Conservation (phyloP, 352 stramenopile genomes). For the Phytopythium sindhum region DNA sequence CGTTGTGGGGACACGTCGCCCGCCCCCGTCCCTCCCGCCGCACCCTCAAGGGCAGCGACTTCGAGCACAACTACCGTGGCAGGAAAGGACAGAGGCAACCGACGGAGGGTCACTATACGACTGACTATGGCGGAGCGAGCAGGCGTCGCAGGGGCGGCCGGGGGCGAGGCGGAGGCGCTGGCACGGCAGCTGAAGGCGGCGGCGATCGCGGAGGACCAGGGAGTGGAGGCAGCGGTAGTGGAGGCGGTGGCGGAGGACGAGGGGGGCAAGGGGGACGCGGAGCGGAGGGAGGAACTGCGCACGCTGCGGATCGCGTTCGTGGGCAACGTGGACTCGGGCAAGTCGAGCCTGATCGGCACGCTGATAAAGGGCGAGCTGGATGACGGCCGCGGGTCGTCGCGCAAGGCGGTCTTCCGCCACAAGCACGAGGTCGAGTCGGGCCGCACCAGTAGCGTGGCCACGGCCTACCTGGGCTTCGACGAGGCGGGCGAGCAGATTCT, state of each 20-base stretch:
- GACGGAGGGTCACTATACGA: background rate
- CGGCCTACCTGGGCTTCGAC: slow-evolving; percentile 83
- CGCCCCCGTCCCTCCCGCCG: background rate
- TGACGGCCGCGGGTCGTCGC: slow-evolving; percentile 91
- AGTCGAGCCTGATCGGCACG: slow-evolving; percentile 92
- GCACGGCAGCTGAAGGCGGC: slow-evolving; percentile 5
- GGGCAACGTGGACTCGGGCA: slow-evolving; percentile 91
- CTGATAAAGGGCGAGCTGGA: slow-evolving; percentile 95
- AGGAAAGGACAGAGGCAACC: background rate
- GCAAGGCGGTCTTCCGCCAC: slow-evolving; percentile 83
- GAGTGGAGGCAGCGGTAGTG: background rate
- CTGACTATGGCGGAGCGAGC: background rate
- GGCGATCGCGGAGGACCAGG: slow-evolving; percentile 4
- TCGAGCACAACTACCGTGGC: background rate
- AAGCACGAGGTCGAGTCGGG: slow-evolving; percentile 85
- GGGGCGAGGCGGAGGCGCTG: background rate
- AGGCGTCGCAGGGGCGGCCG: background rate
- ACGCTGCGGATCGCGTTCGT: slow-evolving; percentile 88
- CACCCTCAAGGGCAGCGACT: background rate
- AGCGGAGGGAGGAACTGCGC: slow-evolving; percentile 43
- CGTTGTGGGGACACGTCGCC: background rate
- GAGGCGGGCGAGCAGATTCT: slow-evolving; percentile 72
- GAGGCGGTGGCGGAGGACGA: background rate
- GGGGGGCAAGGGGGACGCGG: slow-evolving; percentile 13
- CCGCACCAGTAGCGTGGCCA: slow-evolving; percentile 80